phyloP scores from a whole-genome alignment of 1,284 basidiomycete species.

The Marasmius fiardii region DNA sequence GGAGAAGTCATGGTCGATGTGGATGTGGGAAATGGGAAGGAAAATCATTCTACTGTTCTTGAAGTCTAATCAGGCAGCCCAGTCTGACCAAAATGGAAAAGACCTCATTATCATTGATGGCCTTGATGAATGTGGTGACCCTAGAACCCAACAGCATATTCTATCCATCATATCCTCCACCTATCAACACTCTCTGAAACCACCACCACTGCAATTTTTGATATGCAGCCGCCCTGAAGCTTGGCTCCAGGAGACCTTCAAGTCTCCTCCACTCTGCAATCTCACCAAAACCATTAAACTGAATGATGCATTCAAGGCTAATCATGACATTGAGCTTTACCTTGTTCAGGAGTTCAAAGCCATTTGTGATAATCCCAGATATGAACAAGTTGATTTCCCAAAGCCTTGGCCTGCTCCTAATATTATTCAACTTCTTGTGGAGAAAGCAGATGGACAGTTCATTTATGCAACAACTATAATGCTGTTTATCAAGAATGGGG shows the following conservation, averaged over 20 bases:
- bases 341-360: background rate
- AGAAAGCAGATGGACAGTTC: constrained; percentile 21
- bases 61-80: too few species aligned
- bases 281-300: background rate
- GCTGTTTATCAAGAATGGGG: constrained; percentile 20
- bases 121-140: constrained; percentile 5
- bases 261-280: too few species aligned
- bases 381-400: background rate
- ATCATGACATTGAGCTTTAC: background rate
- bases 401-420: constrained; percentile 17
- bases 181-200: background rate
- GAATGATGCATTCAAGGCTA: background rate
- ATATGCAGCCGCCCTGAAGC: constrained; percentile 22
- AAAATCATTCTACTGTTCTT: too few species aligned
- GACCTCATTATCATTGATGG: constrained; percentile 3
- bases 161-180: background rate
- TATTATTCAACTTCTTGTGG: constrained; percentile 17
- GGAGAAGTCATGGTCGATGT: too few species aligned
- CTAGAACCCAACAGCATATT: background rate
- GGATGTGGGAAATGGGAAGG: too few species aligned
- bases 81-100: too few species aligned
- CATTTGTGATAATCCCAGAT: background rate
- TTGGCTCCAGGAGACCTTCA: constrained; percentile 19
- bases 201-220: constrained; percentile 22
- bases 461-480: constrained; percentile 25